Base-by-base conservation (phyloP, 2,329 filamentous ascomycete species). In the Alternaria longipes region DNA sequence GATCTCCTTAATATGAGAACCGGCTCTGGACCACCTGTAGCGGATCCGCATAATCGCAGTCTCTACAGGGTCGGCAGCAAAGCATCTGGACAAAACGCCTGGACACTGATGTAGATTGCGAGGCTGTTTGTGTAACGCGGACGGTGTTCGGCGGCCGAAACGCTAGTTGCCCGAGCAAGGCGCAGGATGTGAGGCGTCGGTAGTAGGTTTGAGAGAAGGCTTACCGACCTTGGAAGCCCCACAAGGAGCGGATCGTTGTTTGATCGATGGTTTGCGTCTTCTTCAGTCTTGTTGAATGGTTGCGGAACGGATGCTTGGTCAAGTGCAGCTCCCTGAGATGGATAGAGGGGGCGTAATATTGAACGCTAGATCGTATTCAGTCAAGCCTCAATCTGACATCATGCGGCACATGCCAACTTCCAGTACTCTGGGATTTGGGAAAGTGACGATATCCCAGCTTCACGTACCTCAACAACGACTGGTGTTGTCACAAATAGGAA, bases 101-200 rank as follows among this genome's bases (percentile, higher is more conserved):
- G 34, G 20, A 4, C 32, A 11, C 30, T 36, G 30, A 20, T 34
- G 46, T 38, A 36, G 20, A 50, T 50, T 50, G 46, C 46, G 46
- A 50, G 30, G 46, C 46, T 38, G 30, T 12, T 38, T 2, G 32
- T 38, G 20, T 26, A 50, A 36, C 14, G 32, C 46, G 30, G 30
- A 38, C 14, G 20, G 30, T 8, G 46, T 38, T 50, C 46, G 46
- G 32, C 46, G 32, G 40, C 46, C 46, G 30, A 50, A 36, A 36
- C 46, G 46, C 22, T 36, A 16, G 46, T 20, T 50, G 46, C 46
- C 46, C 46, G 46, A 20, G 14, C 46, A 36, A 22, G 46, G 46
- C 20, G 46, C 20, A 18, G 46, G 12, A 38, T n/a, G 46, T 49
- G 46, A 49, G 46, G 46, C 46, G 30, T 34, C 9, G 18, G 30